Evolutionary conservation across 2,329 filamentous ascomycete genomes (phyloP).

Genomic region (Cytospora chrysosperma): DNA sequence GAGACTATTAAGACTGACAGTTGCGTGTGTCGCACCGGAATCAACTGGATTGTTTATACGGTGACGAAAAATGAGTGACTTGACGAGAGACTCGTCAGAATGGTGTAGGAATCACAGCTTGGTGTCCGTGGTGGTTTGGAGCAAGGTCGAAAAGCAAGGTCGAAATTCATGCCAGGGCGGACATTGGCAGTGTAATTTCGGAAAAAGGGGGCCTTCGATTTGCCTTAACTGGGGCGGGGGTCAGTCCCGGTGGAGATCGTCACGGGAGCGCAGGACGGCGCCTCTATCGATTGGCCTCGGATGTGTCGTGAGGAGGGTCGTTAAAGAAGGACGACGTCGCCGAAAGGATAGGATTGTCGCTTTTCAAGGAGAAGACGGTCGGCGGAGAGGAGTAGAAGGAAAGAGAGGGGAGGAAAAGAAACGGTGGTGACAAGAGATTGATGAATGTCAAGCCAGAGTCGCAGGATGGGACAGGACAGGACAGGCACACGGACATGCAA

Average conservation of each 20-base stretch:
- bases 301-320: constrained; percentile 12
- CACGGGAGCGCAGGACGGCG: constrained; percentile 16
- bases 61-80: constrained; percentile 46
- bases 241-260: constrained; percentile 20
- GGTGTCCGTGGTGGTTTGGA: constrained; percentile 20
- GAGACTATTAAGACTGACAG: background rate
- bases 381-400: constrained; percentile 22
- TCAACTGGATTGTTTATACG: constrained; percentile 29
- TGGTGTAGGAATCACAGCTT: constrained; percentile 24
- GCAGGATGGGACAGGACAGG: constrained; percentile 14
- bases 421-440: constrained; percentile 22
- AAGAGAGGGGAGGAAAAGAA: constrained; percentile 25
- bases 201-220: constrained; percentile 23
- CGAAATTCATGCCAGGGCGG: constrained; percentile 29
- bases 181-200: constrained; percentile 28
- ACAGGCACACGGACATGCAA: constrained; percentile 22
- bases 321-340: constrained; percentile 28
- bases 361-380: constrained; percentile 19
- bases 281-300: constrained; percentile 18
- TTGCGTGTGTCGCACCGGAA: constrained; percentile 12
- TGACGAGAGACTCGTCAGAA: constrained; percentile 46
- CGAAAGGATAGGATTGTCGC: constrained; percentile 25
- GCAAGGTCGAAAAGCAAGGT: constrained; percentile 14
- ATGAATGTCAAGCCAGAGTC: constrained; percentile 19
- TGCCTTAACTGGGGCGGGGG: constrained; percentile 18